Evolutionary conservation across 192 early-diverging fungal genomes (phyloP).

Genomic region (Pilaira anomala): DNA sequence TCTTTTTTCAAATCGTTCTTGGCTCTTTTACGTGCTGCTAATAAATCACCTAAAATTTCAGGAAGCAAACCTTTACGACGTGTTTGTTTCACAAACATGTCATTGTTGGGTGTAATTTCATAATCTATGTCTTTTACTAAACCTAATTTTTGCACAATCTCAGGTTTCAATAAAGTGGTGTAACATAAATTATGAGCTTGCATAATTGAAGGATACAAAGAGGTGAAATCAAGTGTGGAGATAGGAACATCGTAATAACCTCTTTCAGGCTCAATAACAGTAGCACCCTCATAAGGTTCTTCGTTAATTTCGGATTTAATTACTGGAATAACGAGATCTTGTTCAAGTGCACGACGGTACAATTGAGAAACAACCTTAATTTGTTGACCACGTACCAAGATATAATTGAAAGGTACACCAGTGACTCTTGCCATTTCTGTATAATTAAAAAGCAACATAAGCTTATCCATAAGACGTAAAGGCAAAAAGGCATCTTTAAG

Average conservation of each 20-base stretch:
- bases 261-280: slow-evolving; percentile 90
- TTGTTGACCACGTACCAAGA: slow-evolving; percentile 92
- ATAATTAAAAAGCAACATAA: slow-evolving; percentile 96
- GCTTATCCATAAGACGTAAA: slow-evolving; percentile 90
- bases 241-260: slow-evolving; percentile 96
- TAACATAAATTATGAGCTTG: slow-evolving; percentile 99
- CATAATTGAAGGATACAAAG: slow-evolving; percentile 98
- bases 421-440: slow-evolving; percentile 99
- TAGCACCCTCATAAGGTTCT: slow-evolving; percentile 93
- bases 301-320: slow-evolving; percentile 76
- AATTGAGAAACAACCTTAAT: slow-evolving; percentile 98
- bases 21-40: slow-evolving; percentile 89
- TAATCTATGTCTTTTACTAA: slow-evolving; percentile 81
- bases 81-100: slow-evolving; percentile 80
- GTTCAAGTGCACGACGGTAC: slow-evolving; percentile 77
- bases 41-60: slow-evolving; percentile 81
- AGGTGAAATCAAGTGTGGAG: slow-evolving; percentile 97
- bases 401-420: slow-evolving; percentile 92
- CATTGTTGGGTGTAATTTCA: slow-evolving; percentile 83
- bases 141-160: slow-evolving; percentile 57
- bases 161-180: slow-evolving; percentile 70
- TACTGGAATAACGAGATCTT: slow-evolving; percentile 88
- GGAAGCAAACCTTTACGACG: slow-evolving; percentile 84
- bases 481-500: slow-evolving; percentile 96
- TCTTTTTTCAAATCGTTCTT: slow-evolving; percentile 95